phyloP scores from a whole-genome alignment of 441 rosid genomes.

The Adansonia rubrostipa region DNA sequence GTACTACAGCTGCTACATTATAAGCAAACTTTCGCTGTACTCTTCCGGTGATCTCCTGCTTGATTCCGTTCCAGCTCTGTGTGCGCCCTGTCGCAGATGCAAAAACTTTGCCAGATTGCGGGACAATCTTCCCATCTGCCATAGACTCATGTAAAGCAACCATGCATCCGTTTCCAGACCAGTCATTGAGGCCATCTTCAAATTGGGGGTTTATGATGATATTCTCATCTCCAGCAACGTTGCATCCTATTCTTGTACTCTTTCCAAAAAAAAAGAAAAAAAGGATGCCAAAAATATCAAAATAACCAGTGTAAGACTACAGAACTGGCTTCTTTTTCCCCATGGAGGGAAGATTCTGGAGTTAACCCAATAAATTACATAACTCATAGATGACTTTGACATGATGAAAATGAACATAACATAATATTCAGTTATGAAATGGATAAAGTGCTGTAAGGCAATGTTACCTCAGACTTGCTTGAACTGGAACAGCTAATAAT shows the following conservation, averaged over 20 bases:
- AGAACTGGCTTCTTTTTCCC: not conserved
- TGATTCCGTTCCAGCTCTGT: slow-evolving; percentile 88
- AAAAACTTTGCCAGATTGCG: slow-evolving; percentile 69
- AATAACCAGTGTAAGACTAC: not conserved
- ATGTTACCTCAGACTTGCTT: slow-evolving; percentile 46
- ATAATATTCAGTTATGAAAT: not conserved
- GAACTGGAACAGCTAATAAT: slow-evolving; percentile 48
- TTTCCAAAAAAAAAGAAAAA: slow-evolving; percentile 36
- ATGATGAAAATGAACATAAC: slow-evolving; percentile 20
- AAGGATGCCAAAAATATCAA: not conserved
- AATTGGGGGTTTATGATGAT: slow-evolving; percentile 74
- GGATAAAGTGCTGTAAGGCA: slow-evolving; percentile 1
- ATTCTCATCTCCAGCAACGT: slow-evolving; percentile 51
- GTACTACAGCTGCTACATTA: slow-evolving; percentile 65
- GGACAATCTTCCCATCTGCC: slow-evolving; percentile 73
- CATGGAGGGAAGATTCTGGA: not conserved
- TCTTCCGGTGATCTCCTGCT: slow-evolving; percentile 86
- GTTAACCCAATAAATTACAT: not conserved
- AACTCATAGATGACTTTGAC: slow-evolving; percentile 21
- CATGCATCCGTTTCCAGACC: slow-evolving; percentile 91
- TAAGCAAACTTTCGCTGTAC: slow-evolving; percentile 79
- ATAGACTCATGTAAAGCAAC: slow-evolving; percentile 67
- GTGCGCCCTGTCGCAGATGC: slow-evolving; percentile 84
- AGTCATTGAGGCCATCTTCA: slow-evolving; percentile 80
- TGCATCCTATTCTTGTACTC: slow-evolving; percentile 36